Evolutionary conservation across 257 asterid species (phyloP).

Genomic region (Dorcoceras hygrometricum): DNA sequence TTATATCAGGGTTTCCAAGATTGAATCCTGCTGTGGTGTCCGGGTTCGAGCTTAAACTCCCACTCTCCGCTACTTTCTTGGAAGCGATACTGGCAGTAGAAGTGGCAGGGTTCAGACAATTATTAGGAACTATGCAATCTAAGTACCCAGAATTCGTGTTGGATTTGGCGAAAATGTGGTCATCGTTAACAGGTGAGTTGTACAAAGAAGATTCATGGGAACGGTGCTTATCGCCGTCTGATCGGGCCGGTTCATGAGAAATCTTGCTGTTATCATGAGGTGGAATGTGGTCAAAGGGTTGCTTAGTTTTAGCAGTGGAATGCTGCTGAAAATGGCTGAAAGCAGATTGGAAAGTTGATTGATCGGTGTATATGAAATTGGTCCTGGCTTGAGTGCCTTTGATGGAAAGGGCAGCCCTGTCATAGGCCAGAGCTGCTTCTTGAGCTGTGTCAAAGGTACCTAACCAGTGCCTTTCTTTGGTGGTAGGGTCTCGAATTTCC

Average conservation of each 20-base stretch:
- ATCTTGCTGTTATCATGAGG: no score
- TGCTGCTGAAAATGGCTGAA: neutral
- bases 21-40: no score
- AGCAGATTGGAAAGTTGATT: conserved; percentile 26
- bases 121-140: conserved; percentile 18
- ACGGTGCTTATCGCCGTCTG: conserved; percentile 4
- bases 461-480: conserved; percentile 93
- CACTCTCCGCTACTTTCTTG: neutral
- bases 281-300: neutral
- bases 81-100: neutral
- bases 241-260: neutral
- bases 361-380: neutral
- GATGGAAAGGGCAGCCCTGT: conserved; percentile 52
- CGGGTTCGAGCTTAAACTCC: neutral
- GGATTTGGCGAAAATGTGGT: conserved; percentile 20
- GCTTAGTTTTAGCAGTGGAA: neutral
- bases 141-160: conserved; percentile 28
- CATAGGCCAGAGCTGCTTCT: conserved; percentile 96
- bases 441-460: conserved; percentile 96
- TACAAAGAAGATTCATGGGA: conserved; percentile 29
- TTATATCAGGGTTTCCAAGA: neutral
- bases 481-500: conserved; percentile 82
- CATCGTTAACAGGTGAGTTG: conserved; percentile 29
- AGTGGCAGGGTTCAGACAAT: neutral
- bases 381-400: neutral